phyloP scores from a whole-genome alignment of 2,329 filamentous ascomycete species.

The Sclerotinia minor region DNA sequence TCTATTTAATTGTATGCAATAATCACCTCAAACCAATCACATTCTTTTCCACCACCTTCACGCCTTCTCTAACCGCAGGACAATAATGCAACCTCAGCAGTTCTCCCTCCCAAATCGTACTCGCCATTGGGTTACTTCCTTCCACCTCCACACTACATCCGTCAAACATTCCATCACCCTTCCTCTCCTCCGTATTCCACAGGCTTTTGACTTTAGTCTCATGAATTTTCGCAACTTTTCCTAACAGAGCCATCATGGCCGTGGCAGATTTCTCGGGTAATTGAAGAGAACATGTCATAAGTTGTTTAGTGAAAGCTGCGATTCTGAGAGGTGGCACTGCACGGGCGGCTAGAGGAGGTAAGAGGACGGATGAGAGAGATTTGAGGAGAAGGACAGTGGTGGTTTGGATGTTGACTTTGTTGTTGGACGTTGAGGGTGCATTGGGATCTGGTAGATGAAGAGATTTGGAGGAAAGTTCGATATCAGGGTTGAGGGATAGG shows the following conservation, averaged over 20 bases:
- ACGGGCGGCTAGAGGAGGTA: constrained; percentile 72
- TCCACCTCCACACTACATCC: constrained; percentile 73
- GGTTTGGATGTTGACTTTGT: constrained; percentile 90
- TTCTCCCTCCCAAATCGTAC: constrained; percentile 92
- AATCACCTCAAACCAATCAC: constrained; percentile 38
- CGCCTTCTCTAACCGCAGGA: constrained; percentile 77
- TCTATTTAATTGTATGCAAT: background rate
- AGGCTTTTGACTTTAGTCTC: constrained; percentile 78
- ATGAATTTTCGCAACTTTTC: constrained; percentile 77
- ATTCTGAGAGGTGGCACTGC: constrained; percentile 78
- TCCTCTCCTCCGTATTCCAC: constrained; percentile 93
- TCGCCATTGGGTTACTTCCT: constrained; percentile 84
- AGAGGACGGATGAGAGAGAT: constrained; percentile 77
- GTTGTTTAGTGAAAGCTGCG: constrained; percentile 91
- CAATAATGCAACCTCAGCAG: constrained; percentile 82
- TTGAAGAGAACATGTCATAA: constrained; percentile 79
- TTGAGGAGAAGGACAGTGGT: constrained; percentile 90
- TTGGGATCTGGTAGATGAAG: constrained; percentile 69
- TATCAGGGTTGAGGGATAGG: constrained; percentile 77
- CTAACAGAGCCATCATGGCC: constrained; percentile 75
- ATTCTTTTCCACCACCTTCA: constrained; percentile 67
- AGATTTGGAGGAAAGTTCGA: constrained; percentile 77
- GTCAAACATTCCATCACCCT: constrained; percentile 86
- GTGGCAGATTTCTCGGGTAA: constrained; percentile 86
- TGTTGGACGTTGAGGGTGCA: constrained; percentile 49